A percentile compares a stretch with the other conserved stretches of the same genome.
phyloP scores from a whole-genome alignment of 805 yeast genomes.

The Komagataella mondaviorum region DNA sequence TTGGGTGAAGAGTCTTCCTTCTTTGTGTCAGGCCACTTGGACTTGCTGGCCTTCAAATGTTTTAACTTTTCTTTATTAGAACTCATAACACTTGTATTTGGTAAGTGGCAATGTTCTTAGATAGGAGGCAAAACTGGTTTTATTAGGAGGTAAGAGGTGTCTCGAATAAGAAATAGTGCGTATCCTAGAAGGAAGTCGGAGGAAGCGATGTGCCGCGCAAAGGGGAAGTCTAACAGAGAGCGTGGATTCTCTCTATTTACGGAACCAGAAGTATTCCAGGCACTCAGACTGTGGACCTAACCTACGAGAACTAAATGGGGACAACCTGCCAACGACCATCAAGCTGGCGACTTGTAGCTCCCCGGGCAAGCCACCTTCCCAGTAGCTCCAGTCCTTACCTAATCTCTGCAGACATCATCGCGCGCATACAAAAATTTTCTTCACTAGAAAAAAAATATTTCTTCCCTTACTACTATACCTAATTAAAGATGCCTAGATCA shows the following conservation, averaged over 20 bases:
- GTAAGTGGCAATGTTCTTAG: neutral
- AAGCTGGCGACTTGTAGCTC: neutral
- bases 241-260: neutral
- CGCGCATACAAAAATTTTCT: conserved; percentile 2
- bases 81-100: neutral
- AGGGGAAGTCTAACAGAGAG: neutral
- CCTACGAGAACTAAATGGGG: too few relatives aligned
- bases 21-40: neutral
- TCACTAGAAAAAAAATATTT: neutral
- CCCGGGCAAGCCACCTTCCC: neutral
- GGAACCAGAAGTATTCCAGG: neutral
- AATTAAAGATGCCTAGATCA: conserved; percentile 76
- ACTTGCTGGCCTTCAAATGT: neutral
- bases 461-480: neutral
- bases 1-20: neutral
- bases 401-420: neutral
- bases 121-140: neutral
- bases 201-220: neutral
- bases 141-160: neutral
- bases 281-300: too few relatives aligned
- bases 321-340: neutral
- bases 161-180: neutral
- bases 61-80: neutral
- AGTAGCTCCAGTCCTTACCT: neutral
- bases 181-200: neutral